These are phyloP conservation scores for Fusarium sp. DNA, from an alignment of 2,329 filamentous ascomycete genomes.

Conservation along the genomic window DNA sequence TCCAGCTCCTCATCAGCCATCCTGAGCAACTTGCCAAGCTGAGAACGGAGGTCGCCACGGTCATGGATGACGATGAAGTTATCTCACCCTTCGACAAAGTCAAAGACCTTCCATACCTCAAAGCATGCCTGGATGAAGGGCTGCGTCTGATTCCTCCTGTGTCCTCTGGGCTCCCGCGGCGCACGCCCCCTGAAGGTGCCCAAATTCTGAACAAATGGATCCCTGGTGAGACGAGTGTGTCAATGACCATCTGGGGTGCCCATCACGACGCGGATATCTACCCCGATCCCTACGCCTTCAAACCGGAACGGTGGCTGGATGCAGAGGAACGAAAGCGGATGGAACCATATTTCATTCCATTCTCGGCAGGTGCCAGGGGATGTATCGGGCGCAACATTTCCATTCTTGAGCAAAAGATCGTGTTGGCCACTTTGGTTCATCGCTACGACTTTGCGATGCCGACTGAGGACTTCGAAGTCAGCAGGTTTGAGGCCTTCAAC, in stretches of 20 bases:
- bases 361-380: background rate
- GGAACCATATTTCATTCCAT: background rate
- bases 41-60: background rate
- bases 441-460: background rate
- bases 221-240: background rate
- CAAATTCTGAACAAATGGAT: background rate
- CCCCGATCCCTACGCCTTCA: background rate
- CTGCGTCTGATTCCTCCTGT: too few species aligned
- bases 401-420: background rate
- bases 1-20: constrained; percentile 50
- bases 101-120: too few species aligned
- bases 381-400: background rate
- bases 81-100: too few species aligned
- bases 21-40: background rate
- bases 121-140: too few species aligned
- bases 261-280: background rate
- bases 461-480: background rate
- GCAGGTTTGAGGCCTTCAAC: too few species aligned
- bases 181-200: too few species aligned
- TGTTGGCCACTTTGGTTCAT: background rate
- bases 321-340: background rate
- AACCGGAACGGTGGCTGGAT: background rate
- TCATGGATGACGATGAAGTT: background rate
- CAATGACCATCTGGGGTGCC: background rate
- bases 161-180: too few species aligned